A percentile compares a stretch with the other conserved stretches of the same genome.
Evolutionary conservation across 1,284 basidiomycete species (phyloP).

Genomic region (Stereum hirsutum): DNA sequence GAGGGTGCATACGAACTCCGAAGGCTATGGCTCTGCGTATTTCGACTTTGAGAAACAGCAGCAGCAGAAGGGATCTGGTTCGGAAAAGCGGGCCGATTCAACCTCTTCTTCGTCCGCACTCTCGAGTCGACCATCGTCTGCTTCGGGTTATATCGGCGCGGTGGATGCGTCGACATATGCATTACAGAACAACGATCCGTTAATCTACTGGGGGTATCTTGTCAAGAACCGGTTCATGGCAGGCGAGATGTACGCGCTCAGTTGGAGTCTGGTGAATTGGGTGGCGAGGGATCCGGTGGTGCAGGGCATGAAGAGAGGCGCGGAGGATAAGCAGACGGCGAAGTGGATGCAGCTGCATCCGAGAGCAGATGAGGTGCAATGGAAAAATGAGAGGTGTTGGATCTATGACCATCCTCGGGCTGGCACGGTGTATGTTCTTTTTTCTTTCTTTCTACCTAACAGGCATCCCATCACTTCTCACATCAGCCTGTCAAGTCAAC

Average conservation of each 20-base stretch:
- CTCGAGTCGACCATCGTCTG: no score
- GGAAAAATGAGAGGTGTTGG: conserved; percentile 92
- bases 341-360: conserved; percentile 93
- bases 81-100: no score
- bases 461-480: background rate
- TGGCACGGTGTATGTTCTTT: conserved; percentile 72
- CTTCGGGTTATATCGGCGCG: no score
- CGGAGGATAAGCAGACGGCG: conserved; percentile 94
- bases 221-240: conserved; percentile 95
- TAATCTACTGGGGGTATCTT: conserved; percentile 94
- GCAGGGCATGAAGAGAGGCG: conserved; percentile 65
- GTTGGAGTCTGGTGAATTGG: conserved; percentile 87
- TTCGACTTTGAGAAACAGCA: no score
- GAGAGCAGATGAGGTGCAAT: conserved; percentile 69
- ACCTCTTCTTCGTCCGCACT: no score
- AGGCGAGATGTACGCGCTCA: conserved; percentile 90
- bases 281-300: conserved; percentile 69
- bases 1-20: no score
- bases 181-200: conserved; percentile 56
- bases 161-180: no score
- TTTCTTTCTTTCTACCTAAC: background rate
- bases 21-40: no score
- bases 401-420: conserved; percentile 96
- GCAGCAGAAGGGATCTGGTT: no score
- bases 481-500: background rate